Evolutionary conservation across 345 rosid genomes (phyloP).

Genomic region (Eucalyptus sideroxylon): DNA sequence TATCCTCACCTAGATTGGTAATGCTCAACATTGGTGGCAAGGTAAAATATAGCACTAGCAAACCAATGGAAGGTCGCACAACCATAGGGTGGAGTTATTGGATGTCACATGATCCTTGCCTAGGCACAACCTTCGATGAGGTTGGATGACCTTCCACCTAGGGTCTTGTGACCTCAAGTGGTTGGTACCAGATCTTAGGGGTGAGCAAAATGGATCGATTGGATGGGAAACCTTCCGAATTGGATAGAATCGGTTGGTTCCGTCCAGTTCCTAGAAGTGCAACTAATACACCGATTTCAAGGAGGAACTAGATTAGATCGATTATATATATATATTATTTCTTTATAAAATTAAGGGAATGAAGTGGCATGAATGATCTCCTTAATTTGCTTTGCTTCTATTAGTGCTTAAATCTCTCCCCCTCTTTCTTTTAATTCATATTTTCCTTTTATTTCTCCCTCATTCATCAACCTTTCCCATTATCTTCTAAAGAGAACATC

Average conservation of each 20-base stretch:
- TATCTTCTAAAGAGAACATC: background rate
- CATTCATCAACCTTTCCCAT: background rate
- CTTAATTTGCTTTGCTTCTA: background rate
- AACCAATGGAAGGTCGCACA: background rate
- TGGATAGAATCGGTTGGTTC: too few relatives aligned
- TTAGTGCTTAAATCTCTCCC: background rate
- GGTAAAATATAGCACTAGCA: rapidly evolving
- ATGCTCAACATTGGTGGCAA: background rate
- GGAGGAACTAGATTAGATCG: too few relatives aligned
- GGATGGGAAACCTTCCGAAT: too few relatives aligned
- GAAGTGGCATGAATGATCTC: background rate
- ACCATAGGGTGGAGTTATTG: background rate
- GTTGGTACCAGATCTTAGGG: too few relatives aligned
- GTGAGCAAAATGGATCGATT: too few relatives aligned
- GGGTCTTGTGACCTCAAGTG: background rate
- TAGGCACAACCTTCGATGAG: background rate
- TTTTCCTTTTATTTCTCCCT: background rate
- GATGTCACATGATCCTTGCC: background rate
- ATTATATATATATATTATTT: too few relatives aligned
- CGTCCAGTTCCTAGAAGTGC: rapidly evolving
- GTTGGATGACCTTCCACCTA: background rate
- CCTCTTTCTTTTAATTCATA: background rate
- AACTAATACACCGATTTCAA: rapidly evolving
- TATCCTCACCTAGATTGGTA: background rate
- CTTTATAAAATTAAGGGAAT: too few relatives aligned